Evolutionary conservation across 1,139 yeast genomes (phyloP).

Genomic region (Pichia sp.): DNA sequence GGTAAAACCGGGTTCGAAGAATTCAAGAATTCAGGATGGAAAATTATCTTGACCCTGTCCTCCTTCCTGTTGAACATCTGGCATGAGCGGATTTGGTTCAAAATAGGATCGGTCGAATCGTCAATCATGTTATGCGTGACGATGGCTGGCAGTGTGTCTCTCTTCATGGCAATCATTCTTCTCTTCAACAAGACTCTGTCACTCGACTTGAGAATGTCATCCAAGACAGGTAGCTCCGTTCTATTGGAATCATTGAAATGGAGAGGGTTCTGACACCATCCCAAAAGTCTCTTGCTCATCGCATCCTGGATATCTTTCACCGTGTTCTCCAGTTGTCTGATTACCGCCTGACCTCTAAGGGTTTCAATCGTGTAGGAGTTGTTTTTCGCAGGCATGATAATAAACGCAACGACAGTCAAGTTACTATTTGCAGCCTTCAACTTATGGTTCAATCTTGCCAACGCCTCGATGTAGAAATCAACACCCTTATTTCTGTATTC

Average conservation of each 20-base stretch:
- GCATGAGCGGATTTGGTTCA: conserved; percentile 88
- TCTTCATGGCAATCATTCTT: conserved; percentile 87
- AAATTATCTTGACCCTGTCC: conserved; percentile 90
- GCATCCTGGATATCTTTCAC: conserved; percentile 83
- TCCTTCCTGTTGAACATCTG: conserved; percentile 84
- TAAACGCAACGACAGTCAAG: conserved; percentile 94
- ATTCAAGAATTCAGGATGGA: conserved; percentile 96
- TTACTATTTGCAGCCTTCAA: conserved; percentile 78
- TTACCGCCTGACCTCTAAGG: conserved; percentile 92
- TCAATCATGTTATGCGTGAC: conserved; percentile 98
- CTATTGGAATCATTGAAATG: conserved; percentile 31
- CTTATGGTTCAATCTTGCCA: conserved; percentile 86
- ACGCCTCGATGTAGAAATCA: conserved; percentile 87
- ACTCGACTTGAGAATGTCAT: conserved; percentile 79
- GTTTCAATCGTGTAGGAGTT: conserved; percentile 95
- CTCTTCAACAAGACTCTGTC: conserved; percentile 88
- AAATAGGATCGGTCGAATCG: conserved; percentile 84
- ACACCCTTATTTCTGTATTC: conserved; percentile 97
- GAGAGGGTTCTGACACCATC: conserved; percentile 58
- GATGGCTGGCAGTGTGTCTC: conserved; percentile 87
- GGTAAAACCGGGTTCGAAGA: conserved; percentile 93
- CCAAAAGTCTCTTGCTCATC: conserved; percentile 84
- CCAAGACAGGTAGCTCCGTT: conserved; percentile 55
- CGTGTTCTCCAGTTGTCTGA: conserved; percentile 83
- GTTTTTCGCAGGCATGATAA: conserved; percentile 96